Conservation (phyloP, 2,329 filamentous ascomycete genomes). For the Microcyclospora pomicola region DNA sequence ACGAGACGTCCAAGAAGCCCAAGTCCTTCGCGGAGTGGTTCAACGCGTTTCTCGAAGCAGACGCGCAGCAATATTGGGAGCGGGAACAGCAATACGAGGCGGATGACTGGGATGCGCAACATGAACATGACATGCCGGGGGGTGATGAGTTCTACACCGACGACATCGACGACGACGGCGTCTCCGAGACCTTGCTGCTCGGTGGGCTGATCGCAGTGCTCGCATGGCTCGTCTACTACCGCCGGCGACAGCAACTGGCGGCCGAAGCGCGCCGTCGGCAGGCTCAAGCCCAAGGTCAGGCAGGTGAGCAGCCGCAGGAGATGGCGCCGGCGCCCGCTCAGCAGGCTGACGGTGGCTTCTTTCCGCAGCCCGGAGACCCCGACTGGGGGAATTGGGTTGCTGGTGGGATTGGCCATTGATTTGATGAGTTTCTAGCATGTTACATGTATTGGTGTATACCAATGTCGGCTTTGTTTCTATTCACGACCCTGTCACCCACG, state of each 20-base stretch:
- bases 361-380: constrained; percentile 53
- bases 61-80: constrained; percentile 22
- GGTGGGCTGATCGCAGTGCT: constrained; percentile 62
- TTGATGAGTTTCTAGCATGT: too few species aligned
- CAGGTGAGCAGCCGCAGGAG: constrained; percentile 18
- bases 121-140: constrained; percentile 29
- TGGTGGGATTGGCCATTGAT: constrained; percentile 49
- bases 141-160: constrained; percentile 45
- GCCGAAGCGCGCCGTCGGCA: constrained; percentile 33
- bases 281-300: constrained; percentile 14
- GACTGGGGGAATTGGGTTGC: constrained; percentile 55
- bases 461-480: too few species aligned
- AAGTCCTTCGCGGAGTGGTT: constrained; percentile 63
- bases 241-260: constrained; percentile 48
- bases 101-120: constrained; percentile 30
- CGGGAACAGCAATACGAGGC: constrained; percentile 36
- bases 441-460: too few species aligned
- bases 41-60: constrained; percentile 60
- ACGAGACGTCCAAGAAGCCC: constrained; percentile 26
- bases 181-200: constrained; percentile 76
- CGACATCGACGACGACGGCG: constrained; percentile 56
- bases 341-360: constrained; percentile 40
- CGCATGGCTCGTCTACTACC: constrained; percentile 67
- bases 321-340: constrained; percentile 13
- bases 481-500: too few species aligned